Conservation (phyloP, 1,284 basidiomycete genomes). For the Sparassis latifolia region DNA sequence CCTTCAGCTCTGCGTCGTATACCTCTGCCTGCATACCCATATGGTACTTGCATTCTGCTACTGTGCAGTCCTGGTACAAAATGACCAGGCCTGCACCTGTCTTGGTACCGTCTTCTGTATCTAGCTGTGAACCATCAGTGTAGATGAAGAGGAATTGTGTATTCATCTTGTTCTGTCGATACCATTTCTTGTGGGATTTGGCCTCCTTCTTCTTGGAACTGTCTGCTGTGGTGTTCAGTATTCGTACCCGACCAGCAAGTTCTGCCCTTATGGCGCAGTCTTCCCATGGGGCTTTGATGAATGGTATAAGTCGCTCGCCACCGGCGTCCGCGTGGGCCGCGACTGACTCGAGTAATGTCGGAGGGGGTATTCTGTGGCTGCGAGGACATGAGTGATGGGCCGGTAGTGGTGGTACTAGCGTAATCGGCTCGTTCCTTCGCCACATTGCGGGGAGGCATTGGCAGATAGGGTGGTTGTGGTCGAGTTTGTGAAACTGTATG, state of each 20-base stretch:
- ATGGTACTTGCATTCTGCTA: not conserved
- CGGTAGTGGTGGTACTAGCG: not conserved
- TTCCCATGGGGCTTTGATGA: not conserved
- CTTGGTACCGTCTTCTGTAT: not conserved
- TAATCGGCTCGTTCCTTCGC: not conserved
- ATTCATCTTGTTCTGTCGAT: not conserved
- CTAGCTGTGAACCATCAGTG: constrained; percentile 1
- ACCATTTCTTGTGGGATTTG: not conserved
- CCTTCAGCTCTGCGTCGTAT: constrained; percentile 1
- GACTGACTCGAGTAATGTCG: not conserved
- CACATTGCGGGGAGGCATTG: not conserved
- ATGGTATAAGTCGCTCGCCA: not conserved
- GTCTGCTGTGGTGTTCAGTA: not conserved
- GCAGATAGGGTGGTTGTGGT: not conserved
- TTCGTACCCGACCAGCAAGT: not conserved
- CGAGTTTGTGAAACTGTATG: not conserved
- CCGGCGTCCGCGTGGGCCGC: not conserved
- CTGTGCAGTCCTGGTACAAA: not conserved
- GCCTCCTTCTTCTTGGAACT: not conserved
- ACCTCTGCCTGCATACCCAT: not conserved
- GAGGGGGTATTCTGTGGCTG: not conserved
- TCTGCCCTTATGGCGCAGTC: no score
- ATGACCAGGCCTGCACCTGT: not conserved
- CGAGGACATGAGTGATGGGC: not conserved
- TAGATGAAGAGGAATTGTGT: not conserved